Conservation (phyloP, 441 rosid species). For the Aleurites moluccanus region DNA sequence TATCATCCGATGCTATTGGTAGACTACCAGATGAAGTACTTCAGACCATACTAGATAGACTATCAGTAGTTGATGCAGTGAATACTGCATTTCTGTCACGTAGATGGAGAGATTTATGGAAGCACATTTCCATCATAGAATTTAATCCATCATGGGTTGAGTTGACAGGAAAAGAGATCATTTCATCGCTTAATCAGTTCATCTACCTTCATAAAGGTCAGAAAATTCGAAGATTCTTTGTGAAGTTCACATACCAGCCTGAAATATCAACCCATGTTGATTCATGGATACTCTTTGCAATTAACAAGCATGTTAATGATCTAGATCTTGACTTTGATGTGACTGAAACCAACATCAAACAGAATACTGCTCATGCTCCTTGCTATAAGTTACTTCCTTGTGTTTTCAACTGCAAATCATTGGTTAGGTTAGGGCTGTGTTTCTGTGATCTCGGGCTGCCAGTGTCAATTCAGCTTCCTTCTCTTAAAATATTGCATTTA, state of each 20-base stretch:
- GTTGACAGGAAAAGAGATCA: constrained; percentile 15
- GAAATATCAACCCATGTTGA: constrained; percentile 5
- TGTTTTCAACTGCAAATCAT: constrained; percentile 10
- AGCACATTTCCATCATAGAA: constrained; percentile 2
- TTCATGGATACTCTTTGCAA: constrained; percentile 16
- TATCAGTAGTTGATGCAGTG: constrained; percentile 7
- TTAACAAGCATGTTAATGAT: constrained; percentile 9
- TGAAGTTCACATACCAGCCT: constrained; percentile 3
- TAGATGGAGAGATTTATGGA: constrained; percentile 16
- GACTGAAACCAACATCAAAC: neutral
- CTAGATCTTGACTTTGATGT: constrained; percentile 10
- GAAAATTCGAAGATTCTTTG: constrained; percentile 6
- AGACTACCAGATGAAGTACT: constrained; percentile 15
- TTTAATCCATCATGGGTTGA: constrained; percentile 14
- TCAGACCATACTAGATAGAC: constrained; percentile 10
- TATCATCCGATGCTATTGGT: neutral
- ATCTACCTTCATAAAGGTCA: constrained; percentile 5
- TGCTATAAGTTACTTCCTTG: constrained; percentile 7
- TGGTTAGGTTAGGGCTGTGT: neutral
- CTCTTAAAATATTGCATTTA: constrained; percentile 1
- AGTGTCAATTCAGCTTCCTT: neutral
- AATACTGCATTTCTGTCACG: constrained; percentile 10
- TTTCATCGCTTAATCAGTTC: constrained; percentile 13
- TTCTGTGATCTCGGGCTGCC: constrained; percentile 14
- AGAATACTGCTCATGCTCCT: constrained; percentile 11